phyloP scores from a whole-genome alignment of 106 monocot genomes.

The Agapanthus africanus region DNA sequence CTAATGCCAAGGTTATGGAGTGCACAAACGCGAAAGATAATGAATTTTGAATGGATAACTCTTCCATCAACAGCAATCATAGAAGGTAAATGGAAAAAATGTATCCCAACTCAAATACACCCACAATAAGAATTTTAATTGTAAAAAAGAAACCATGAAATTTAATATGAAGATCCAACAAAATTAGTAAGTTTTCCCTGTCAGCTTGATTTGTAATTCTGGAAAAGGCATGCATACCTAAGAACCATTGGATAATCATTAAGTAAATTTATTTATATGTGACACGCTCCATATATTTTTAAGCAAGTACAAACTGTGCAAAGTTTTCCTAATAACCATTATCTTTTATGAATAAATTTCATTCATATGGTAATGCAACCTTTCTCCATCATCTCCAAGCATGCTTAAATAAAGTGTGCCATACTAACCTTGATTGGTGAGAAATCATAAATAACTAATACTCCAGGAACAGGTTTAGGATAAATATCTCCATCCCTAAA shows the following conservation, averaged over 20 bases:
- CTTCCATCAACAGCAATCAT: too few relatives aligned
- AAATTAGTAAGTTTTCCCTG: not conserved
- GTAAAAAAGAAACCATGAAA: not conserved
- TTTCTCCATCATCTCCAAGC: not conserved
- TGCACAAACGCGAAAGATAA: too few relatives aligned
- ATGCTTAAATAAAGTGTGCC: not conserved
- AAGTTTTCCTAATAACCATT: not conserved
- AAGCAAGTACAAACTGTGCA: not conserved
- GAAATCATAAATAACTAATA: constrained; percentile 87
- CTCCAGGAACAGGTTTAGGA: constrained; percentile 60
- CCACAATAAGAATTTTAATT: not conserved
- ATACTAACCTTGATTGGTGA: constrained; percentile 97
- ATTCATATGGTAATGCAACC: not conserved
- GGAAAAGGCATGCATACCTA: not conserved
- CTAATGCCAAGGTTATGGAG: too few relatives aligned
- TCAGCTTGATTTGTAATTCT: not conserved
- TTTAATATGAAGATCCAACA: not conserved
- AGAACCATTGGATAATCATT: not conserved
- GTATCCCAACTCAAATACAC: too few relatives aligned
- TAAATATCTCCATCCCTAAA: constrained; percentile 57
- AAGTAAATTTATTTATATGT: not conserved
- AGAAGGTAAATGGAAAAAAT: too few relatives aligned
- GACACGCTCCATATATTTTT: too few relatives aligned
- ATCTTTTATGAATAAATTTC: not conserved
- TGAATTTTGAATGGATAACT: too few relatives aligned